These are phyloP conservation scores for Pelargonium citronellum DNA, from an alignment of 441 rosid genomes.

Conservation along the genomic window DNA sequence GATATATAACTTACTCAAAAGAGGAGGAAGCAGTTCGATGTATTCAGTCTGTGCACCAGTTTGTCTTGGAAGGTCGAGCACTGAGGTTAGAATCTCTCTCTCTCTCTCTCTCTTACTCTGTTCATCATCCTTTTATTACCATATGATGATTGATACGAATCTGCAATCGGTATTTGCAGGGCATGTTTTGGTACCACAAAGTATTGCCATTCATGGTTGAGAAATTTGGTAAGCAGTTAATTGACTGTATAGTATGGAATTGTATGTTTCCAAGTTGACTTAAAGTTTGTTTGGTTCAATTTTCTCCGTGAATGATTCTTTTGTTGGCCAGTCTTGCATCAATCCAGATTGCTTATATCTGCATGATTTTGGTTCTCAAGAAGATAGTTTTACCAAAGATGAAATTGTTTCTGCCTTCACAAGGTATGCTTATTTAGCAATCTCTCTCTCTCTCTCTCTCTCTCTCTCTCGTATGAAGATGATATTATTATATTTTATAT, in stretches of 20 bases:
- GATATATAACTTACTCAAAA: slow-evolving; percentile 53
- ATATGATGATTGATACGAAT: slow-evolving; percentile 10
- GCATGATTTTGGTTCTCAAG: slow-evolving; percentile 59
- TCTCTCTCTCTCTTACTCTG: slow-evolving; percentile 2
- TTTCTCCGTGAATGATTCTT: slow-evolving; percentile 9
- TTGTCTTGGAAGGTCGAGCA: slow-evolving; percentile 47
- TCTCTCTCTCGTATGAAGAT: not conserved
- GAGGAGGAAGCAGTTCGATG: slow-evolving; percentile 61
- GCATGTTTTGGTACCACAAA: slow-evolving; percentile 70
- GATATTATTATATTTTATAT: not conserved
- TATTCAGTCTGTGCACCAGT: slow-evolving; percentile 49
- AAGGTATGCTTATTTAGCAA: slow-evolving; percentile 28
- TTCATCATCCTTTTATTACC: slow-evolving; percentile 6
- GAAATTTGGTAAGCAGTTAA: slow-evolving; percentile 39
- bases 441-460: not conserved
- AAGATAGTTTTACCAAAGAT: slow-evolving; percentile 62
- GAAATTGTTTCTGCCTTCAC: slow-evolving; percentile 47
- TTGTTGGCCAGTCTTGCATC: slow-evolving; percentile 48
- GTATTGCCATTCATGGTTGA: slow-evolving; percentile 70
- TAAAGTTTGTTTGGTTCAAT: slow-evolving; percentile 2
- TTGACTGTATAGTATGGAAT: not conserved
- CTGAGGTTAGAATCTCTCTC: slow-evolving; percentile 37
- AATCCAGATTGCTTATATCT: slow-evolving; percentile 57
- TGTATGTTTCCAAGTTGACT: not conserved
- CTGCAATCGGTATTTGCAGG: slow-evolving; percentile 25